Evolutionary conservation across 2,329 filamentous ascomycete species (phyloP), one percentile per base, ranked within the genome.

Genomic region (Pseudogymnoascus sp.): DNA sequence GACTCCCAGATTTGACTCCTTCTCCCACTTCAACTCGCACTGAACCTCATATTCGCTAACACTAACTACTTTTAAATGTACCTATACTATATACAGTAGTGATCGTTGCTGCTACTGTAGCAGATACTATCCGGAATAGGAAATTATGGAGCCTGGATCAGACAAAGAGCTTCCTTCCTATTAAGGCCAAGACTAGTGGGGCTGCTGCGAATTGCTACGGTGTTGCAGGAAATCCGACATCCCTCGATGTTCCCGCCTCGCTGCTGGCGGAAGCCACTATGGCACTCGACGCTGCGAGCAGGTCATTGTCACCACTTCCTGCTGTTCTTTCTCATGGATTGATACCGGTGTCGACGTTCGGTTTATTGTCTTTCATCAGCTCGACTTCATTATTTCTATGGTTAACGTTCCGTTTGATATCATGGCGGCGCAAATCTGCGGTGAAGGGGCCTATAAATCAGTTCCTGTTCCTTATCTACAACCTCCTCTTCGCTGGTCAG

Each of bases 401-500:
- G 24, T 74, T 82, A 35, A 75, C 72, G 37, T 81, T 76, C 66
- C 68, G 68, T 31, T 64, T 74, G 2, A 65, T 73, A 22, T 62
- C 66, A 35, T 72, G 71, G 71, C 66, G 62, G 24, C 63, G 60
- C 10, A 66, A 66, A 14, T 56, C 61, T 1, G 62, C 41, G 16
- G 24, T 59, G 5, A 62, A 67, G 19, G 43, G 61, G 19, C 75
- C 78, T 5, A 80, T 80, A 0, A 89, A 89, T 67, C 88, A 90
- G 72, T 88, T 89, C 69, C 79, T 89, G 28, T 77, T 90, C 0
- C 78, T 90, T 4, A 87, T 90, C 64, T 83, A 88, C 71, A 90
- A 90, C 71, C 80, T 90, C 0, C 76, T 90, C 4, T 74, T 88
- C 22, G 87, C 88, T 64, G 7, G 38, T 40, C 7, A 40, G 38